Evolutionary conservation across 257 asterid species (phyloP).

Genomic region (Primulina huaijiensis): DNA sequence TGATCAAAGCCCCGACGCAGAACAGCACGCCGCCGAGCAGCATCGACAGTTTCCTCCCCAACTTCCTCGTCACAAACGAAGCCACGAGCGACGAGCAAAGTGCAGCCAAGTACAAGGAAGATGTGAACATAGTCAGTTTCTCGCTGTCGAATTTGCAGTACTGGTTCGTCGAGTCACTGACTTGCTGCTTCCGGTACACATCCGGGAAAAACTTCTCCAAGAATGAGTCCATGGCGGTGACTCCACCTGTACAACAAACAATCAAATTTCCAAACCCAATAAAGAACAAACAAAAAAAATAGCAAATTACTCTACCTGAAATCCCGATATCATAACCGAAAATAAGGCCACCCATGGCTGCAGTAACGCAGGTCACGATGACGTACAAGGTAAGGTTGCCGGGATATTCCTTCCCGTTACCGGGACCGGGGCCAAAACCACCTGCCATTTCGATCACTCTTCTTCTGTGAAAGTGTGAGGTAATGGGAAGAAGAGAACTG

Average conservation of each 20-base stretch:
- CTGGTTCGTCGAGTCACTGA: constrained; percentile 52
- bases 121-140: constrained; percentile 69
- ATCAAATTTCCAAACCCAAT: background rate
- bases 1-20: constrained; percentile 70
- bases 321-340: constrained; percentile 89
- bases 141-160: constrained; percentile 83
- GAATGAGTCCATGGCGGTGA: constrained; percentile 80
- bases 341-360: constrained; percentile 93
- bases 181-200: constrained; percentile 49
- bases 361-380: constrained; percentile 65
- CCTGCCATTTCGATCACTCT: constrained; percentile 57
- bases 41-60: constrained; percentile 75
- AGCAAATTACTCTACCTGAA: constrained; percentile 43
- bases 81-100: constrained; percentile 67
- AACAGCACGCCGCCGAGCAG: constrained; percentile 67
- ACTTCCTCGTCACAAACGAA: constrained; percentile 51
- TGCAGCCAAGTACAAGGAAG: constrained; percentile 83
- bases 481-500: background rate
- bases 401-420: constrained; percentile 57
- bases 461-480: background rate
- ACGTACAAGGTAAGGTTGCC: constrained; percentile 70
- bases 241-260: constrained; percentile 55
- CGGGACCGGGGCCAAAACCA: constrained; percentile 50
- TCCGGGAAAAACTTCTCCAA: constrained; percentile 58
- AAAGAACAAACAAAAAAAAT: background rate